A percentile compares a stretch with the other conserved stretches of the same genome.
Evolutionary conservation across 2,329 filamentous ascomycete species (phyloP).

Genomic region (Pezicula radicicola): DNA sequence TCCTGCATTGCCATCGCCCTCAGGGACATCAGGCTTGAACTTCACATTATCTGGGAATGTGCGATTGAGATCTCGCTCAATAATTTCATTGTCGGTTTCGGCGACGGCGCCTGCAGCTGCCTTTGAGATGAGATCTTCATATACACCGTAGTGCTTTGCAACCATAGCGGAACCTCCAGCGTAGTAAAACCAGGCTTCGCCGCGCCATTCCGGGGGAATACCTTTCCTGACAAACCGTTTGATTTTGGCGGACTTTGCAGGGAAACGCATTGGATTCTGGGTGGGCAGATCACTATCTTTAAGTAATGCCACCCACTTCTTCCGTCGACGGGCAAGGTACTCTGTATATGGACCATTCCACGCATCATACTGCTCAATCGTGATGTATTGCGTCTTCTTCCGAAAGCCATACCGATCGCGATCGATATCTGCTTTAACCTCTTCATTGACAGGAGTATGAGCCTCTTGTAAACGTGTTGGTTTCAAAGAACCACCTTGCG

Average conservation of each 20-base stretch:
- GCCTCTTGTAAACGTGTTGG: no score
- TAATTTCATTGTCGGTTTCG: constrained; percentile 79
- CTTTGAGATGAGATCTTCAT: constrained; percentile 61
- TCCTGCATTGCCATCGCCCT: constrained; percentile 20
- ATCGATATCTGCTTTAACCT: constrained; percentile 10
- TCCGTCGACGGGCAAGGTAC: constrained; percentile 70
- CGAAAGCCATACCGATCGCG: constrained; percentile 91
- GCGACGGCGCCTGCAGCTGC: constrained; percentile 61
- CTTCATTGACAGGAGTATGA: no score
- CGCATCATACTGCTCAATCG: constrained; percentile 71
- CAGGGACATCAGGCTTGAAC: constrained; percentile 64
- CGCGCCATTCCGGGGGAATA: constrained; percentile 89
- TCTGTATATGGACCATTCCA: constrained; percentile 77
- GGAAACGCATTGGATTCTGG: constrained; percentile 72
- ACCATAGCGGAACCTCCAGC: constrained; percentile 81
- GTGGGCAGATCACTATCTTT: constrained; percentile 73
- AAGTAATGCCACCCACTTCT: constrained; percentile 80
- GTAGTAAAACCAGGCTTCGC: constrained; percentile 97
- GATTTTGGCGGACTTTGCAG: constrained; percentile 74
- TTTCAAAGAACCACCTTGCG: not conserved
- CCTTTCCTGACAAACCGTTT: constrained; percentile 92
- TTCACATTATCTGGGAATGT: constrained; percentile 93
- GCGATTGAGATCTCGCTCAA: constrained; percentile 88
- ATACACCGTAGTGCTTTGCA: constrained; percentile 72
- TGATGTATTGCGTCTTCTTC: constrained; percentile 79